Base-by-base conservation (phyloP, 2,329 filamentous ascomycete species). In the Cercospora sojina region DNA sequence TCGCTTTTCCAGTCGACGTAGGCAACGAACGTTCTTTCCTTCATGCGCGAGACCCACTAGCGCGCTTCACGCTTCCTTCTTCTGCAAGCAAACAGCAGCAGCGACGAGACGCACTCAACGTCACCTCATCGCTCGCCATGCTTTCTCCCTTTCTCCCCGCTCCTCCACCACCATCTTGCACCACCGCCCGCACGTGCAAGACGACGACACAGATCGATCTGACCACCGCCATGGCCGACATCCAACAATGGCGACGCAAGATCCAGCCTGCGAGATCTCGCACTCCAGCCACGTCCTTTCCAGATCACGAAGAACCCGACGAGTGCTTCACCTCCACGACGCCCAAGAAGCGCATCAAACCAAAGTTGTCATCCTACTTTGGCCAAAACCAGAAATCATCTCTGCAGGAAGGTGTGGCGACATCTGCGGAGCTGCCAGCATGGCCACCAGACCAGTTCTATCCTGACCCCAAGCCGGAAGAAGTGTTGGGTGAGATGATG, bases 321-420 rank as follows among this genome's bases (percentile, higher is more conserved):
- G 74, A 74, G 23, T 72, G 74, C 29, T 65, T 70, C 12, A 65
- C 64, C 1, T 67, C 75, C 6, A 73, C 75, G 12, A 75, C 73
- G 23, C 74, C 78, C 13, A 79, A 76, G 55, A 73, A 71, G 61
- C 69, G 70, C 9, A 68, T 78, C n/a, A 79, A 75, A 64, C 79
- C 80, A 5, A 81, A 79, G 62, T 69, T 80, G 18, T 73, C 75
- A 18, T 77, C 77, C 3, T 81, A 81, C 71, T 77, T 81, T 72
- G 29, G 59, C 62, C 29, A 67, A 68, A 56, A 68, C 53, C 10
- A 38, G 59, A 72, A 66, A 43, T 53, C 53, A 20, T 64, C 62
- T 3, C 13, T 64, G 57, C 62, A 57, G 2, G 65, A 53, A 29
- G 71, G 69, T 20, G 64, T 66, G 38, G 41, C 63, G 13, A 49